phyloP scores from a whole-genome alignment of 2,329 filamentous ascomycete species.

The Rhynchosporium secalis region DNA sequence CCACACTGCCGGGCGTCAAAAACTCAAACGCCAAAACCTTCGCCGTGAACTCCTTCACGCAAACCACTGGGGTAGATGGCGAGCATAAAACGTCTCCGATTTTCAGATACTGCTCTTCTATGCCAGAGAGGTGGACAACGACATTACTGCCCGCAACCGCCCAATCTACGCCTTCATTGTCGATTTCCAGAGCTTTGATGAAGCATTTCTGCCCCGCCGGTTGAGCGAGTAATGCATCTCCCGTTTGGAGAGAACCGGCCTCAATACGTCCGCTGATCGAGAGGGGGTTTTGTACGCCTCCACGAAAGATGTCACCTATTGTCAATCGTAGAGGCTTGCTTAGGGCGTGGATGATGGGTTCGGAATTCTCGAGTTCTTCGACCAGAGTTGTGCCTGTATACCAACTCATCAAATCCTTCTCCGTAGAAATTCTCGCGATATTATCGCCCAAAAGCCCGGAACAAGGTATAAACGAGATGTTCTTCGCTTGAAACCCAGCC shows the following conservation, averaged over 20 bases:
- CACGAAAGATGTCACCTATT: constrained; percentile 82
- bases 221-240: constrained; percentile 76
- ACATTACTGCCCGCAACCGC: constrained; percentile 90
- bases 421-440: constrained; percentile 61
- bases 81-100: constrained; percentile 86
- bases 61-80: constrained; percentile 64
- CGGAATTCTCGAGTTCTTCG: constrained; percentile 80
- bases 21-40: constrained; percentile 90
- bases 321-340: constrained; percentile 82
- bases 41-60: constrained; percentile 72
- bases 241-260: constrained; percentile 78
- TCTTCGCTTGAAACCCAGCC: constrained; percentile 78
- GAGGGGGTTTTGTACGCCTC: constrained; percentile 75
- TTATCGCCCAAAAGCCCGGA: constrained; percentile 90
- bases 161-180: constrained; percentile 76
- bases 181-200: constrained; percentile 79
- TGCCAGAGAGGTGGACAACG: constrained; percentile 78
- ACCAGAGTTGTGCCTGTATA: constrained; percentile 78
- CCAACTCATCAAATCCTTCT: constrained; percentile 64
- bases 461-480: constrained; percentile 84
- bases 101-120: constrained; percentile 79
- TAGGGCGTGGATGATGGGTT: constrained; percentile 69
- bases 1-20: constrained; percentile 82
- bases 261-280: constrained; percentile 87
- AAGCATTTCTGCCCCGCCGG: constrained; percentile 79